These are phyloP conservation scores for Stachybotrys chartarum DNA, from an alignment of 2,329 filamentous ascomycete genomes.

Conservation along the genomic window DNA sequence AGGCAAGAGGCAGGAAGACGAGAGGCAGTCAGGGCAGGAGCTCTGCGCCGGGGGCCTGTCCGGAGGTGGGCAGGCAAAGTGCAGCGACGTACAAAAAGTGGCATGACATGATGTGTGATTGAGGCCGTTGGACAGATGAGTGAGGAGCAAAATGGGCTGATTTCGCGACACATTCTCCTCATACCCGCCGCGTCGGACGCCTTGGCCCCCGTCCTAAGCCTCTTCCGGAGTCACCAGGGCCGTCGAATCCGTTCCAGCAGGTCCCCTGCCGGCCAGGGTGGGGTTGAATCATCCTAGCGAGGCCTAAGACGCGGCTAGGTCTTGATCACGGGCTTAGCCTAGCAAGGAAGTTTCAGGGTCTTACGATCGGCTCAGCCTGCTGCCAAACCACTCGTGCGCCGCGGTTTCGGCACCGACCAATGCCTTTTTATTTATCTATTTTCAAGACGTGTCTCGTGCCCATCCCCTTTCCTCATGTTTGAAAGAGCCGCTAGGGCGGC, in stretches of 20 bases:
- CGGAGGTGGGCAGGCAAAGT: background rate
- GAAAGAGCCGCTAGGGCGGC: background rate
- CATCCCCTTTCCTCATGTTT: no score
- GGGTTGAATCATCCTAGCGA: background rate
- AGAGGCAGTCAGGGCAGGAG: conserved; percentile 7
- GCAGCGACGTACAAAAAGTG: conserved; percentile 17
- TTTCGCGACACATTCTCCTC: conserved; percentile 22
- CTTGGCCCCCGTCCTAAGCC: background rate
- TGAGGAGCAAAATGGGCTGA: conserved; percentile 29
- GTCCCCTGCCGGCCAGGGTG: background rate
- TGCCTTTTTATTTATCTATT: no score
- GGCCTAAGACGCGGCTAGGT: background rate
- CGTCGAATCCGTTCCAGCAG: background rate
- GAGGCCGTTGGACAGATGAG: conserved; percentile 14
- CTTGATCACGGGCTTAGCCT: no score
- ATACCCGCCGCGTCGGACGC: background rate
- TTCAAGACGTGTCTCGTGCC: no score
- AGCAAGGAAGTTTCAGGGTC: background rate
- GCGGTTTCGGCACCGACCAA: no score
- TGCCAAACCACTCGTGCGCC: background rate
- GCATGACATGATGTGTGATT: conserved; percentile 26
- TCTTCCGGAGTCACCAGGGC: background rate
- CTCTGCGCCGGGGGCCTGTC: background rate
- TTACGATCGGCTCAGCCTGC: background rate
- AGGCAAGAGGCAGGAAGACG: conserved; percentile 1